These are phyloP conservation scores for Pseudogymnoascus sp. DNA, from an alignment of 2,329 filamentous ascomycete species.

Conservation along the genomic window DNA sequence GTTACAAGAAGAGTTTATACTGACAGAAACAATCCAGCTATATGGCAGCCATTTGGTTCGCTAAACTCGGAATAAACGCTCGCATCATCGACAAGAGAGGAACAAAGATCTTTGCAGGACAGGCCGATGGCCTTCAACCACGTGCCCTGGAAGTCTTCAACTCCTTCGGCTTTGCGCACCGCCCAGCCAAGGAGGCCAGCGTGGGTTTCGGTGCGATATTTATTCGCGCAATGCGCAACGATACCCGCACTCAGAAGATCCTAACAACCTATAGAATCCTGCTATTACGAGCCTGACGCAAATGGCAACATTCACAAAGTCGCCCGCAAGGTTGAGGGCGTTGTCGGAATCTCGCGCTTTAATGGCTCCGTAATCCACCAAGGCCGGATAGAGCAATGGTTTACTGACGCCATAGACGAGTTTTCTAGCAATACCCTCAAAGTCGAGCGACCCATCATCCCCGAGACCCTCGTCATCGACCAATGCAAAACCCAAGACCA, in stretches of 20 bases:
- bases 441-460: conserved; percentile 53
- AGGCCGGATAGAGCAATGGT: conserved; percentile 58
- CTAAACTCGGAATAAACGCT: conserved; percentile 39
- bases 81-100: neutral
- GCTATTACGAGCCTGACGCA: conserved; percentile 50
- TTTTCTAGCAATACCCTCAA: conserved; percentile 37
- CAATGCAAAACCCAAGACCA: conserved; percentile 38
- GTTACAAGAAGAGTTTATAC: no score
- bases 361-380: conserved; percentile 62
- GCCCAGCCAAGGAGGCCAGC: no score
- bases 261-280: conserved; percentile 3
- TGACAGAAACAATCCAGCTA: conserved; percentile 24
- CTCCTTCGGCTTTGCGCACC: conserved; percentile 43
- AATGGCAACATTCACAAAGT: conserved; percentile 47
- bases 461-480: conserved; percentile 46
- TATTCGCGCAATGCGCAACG: no score
- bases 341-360: conserved; percentile 51
- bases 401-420: conserved; percentile 50
- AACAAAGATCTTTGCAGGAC: conserved; percentile 16
- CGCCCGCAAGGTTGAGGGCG: conserved; percentile 54
- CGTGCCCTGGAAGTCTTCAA: conserved; percentile 64
- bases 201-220: no score
- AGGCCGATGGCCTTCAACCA: conserved; percentile 50
- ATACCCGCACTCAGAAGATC: neutral
- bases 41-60: conserved; percentile 48